Evolutionary conservation across 2,329 filamentous ascomycete species (phyloP), one percentile per base, ranked within the genome.

Genomic region (Alternaria solani): DNA sequence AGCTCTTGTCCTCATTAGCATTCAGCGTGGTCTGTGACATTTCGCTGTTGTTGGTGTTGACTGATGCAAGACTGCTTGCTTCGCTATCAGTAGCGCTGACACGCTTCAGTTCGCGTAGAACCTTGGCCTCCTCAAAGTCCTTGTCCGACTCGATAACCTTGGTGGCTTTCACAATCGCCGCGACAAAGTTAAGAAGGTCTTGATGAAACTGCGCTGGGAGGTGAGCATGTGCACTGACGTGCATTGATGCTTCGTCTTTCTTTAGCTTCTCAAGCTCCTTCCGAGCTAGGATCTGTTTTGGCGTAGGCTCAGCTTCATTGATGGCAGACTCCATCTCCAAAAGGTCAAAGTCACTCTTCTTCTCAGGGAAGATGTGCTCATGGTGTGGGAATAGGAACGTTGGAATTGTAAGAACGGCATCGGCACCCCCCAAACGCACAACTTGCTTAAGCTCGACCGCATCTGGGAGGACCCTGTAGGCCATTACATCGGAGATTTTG

Each of bases 91-190:
- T 66, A 34, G 66, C 61, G 52, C 68, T 59, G 69, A 75, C 43
- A 63, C 75, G 57, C 61, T 74, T 65, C 68, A 74, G 32, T 59
- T 74, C 67, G 7, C 69, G 71, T 49, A 64, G 55, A 18, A 74
- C 63, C 18, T 69, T 69, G n/a, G 70, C 69, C 32, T 79, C 78
- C 52, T 81, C 79, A 26, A 78, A 74, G 20, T 80, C 80, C 59
- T 81, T 84, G 65, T 86, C 83, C 26, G 82, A 74, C 64, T 86
- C 84, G 46, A 86, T 83, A 38, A 86, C 79, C 62, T 86, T 86
- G n/a, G 81, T 85, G 0, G 84, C 84, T 66, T 86, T 87, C n/a
- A 86, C 80, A 1, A 86, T 74, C 1, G 84, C 83, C 1, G 84
- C 84, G n/a, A 82, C 75, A 69, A 85, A 86, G 64, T 85, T 82